Base-by-base conservation (phyloP, 495 filamentous ascomycete genomes). In the Lophiotrema nucula region DNA sequence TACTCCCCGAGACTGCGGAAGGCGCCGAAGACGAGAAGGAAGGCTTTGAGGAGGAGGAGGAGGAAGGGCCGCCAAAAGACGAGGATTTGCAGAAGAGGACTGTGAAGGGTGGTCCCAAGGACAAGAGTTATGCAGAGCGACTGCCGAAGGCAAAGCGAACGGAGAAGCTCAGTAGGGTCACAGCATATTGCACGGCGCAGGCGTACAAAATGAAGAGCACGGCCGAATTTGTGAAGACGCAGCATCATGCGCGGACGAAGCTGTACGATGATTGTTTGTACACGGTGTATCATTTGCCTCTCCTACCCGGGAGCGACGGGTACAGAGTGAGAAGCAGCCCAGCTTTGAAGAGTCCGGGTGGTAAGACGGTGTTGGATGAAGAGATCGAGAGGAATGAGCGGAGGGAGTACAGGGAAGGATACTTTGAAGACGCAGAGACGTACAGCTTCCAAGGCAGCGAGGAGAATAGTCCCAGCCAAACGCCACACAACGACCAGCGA, bases 241-340 rank as follows among this genome's bases (percentile, higher is more conserved):
- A 83, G 67, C 93, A 99, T 79, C 86, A 86, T n/a, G 95, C 90
- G 0, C 83, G 88, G 74, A 95, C 92, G 37, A 99, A 99, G 71
- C 79, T 97, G n/a, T 99, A 99, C 71, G 95, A 97, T 71, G 95
- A 99, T 68, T 97, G 95, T 67, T 78, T 99, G 18, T 99, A 99
- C 66, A 88, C 84, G 4, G 93, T 92, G 26, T 99, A 97, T 71
- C 92, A 97, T 74, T 75, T 96, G 23, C 93, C 93, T 8, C 70
- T 99, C 45, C 74, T 97, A 46, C 86, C 88, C 5, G 95, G 93
- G 0, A 78, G 76, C 39, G 89, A 93, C 28, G 93, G 95, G 4
- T 96, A 89, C 67, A 78, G 93, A 45, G 71, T 97, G 39, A 79
- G 89, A 58, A 97, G 92, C 67, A 91, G 90, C 64, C 93, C 95